Evolutionary conservation across 2,329 filamentous ascomycete genomes (phyloP), one percentile per base, ranked within the genome.

Genomic region (Cercospora sp.): DNA sequence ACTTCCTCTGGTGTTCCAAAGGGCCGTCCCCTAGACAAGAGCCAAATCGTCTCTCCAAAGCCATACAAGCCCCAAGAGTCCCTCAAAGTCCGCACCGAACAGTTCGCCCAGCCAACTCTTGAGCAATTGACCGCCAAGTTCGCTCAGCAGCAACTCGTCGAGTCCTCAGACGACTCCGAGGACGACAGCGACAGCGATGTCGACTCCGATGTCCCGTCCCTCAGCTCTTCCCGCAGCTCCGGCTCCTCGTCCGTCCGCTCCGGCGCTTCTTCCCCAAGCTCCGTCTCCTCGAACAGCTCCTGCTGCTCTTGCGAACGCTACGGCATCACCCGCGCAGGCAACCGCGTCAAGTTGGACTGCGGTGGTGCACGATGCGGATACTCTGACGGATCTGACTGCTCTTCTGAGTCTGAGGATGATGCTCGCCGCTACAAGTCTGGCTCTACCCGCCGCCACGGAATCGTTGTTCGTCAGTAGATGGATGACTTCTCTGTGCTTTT

Each of bases 331-430:
- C 91, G 93, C 83, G 90, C 90, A 80, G 76, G 94, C 78, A 91
- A 96, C 81, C 90, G 94, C 77, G 91, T 98, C 87, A 95, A 94
- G 87, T 89, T 97, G 80, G 94, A 97, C 87, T 98, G 94, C 78
- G 93, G 93, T 75, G 94, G 94, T 74, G 85, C 89, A 70, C 90
- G 92, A 79, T 97, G 94, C 82, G 92, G 92, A 77, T 95, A 91
- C 83, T 87, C 87, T 72, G 88, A 91, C 69, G 87, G 85, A 70
- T 87, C 84, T 63, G 87, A 87, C 65, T 92, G 90, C 85, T 93
- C 89, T 73, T 90, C 86, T 75, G 90, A 90, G 74, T 80, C 76
- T 51, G 89, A 90, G 71, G 87, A 89, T 75, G 81, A 74, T 64
- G 26, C 26, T 48, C 60, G 42, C 16, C 60, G 42, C 30, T 71